Evolutionary conservation across 2,329 filamentous ascomycete genomes (phyloP).

Genomic region (Fusarium vanettenii): DNA sequence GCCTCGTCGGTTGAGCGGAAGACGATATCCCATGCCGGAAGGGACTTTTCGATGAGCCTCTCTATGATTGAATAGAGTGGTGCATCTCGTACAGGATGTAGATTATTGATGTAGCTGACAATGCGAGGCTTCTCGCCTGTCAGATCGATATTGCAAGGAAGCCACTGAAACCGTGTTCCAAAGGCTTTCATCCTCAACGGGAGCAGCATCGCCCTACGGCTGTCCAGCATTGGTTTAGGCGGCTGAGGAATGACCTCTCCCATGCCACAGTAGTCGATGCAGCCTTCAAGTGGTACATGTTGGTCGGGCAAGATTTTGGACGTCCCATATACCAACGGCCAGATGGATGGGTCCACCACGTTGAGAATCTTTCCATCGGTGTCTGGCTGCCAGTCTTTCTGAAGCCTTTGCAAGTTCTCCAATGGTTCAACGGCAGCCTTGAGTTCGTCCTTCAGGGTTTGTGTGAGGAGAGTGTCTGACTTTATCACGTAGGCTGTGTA

Average conservation of each 20-base stretch:
- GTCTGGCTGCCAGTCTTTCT: slow-evolving; percentile 10
- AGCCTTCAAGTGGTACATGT: neutral
- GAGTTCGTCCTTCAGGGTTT: neutral
- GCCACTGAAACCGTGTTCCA: neutral
- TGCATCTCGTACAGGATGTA: neutral
- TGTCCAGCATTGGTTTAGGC: neutral
- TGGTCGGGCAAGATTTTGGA: neutral
- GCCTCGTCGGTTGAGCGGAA: neutral
- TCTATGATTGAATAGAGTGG: neutral
- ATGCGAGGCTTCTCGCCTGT: neutral
- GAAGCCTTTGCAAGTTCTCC: neutral
- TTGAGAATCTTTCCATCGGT: neutral
- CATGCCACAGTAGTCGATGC: neutral
- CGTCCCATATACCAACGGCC: neutral
- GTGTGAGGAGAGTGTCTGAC: slow-evolving; percentile 1
- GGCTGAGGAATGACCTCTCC: neutral
- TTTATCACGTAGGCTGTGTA: neutral
- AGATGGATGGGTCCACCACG: neutral
- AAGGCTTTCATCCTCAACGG: neutral
- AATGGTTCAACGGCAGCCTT: neutral
- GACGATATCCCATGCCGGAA: neutral
- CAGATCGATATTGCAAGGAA: neutral
- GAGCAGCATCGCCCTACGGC: neutral
- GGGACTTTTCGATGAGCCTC: neutral
- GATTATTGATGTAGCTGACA: neutral